Evolutionary conservation across 2,329 filamentous ascomycete genomes (phyloP), one percentile per base, ranked within the genome.

Genomic region (Xylariaceae sp.): DNA sequence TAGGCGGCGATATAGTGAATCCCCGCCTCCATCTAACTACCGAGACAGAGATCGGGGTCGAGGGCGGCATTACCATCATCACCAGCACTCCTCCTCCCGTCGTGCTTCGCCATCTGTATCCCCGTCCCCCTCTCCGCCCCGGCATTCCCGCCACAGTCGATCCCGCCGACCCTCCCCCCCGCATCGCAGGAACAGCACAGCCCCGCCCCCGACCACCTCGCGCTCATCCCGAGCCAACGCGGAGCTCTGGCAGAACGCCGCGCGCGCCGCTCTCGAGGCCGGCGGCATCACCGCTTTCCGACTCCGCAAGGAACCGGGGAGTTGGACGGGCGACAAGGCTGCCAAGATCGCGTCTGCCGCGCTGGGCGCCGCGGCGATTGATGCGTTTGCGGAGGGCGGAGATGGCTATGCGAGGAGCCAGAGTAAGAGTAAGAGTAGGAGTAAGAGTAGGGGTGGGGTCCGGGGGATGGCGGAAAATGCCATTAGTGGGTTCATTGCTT

Each of bases 231-330:
- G 54, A 19, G 58, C 50, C 35, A 50, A 43, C 4, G 63, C 62
- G 1, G 58, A 65, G 0, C 59, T 64, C 8, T 69, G 66, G 68
- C 67, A 69, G 60, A 62, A 64, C 58, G 74, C 76, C 0, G 75
- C 75, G 1, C 71, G 73, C 3, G 75, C 75, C 1, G 76, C 76
- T 2, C 64, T 79, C 1, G 71, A 73, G 35, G 77, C 76, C 0
- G 77, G 76, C 37, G 77, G 76, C 1, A 69, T 78, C 47, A 75
- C 76, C 2, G 75, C 75, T 6, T 74, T 77, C 67, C 71, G 74
- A 47, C 69, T 74, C 47, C 74, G 75, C 47, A 70, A 74, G 45
- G 73, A 77, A 12, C 69, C 71, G 1, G 73, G 76, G 2, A 67
- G 71, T 1, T 80, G 77, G 77, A 65, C 75, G 3, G 75, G 77